Evolutionary conservation across 2,329 filamentous ascomycete genomes (phyloP).

Genomic region (Emmonsiellopsis sp.): DNA sequence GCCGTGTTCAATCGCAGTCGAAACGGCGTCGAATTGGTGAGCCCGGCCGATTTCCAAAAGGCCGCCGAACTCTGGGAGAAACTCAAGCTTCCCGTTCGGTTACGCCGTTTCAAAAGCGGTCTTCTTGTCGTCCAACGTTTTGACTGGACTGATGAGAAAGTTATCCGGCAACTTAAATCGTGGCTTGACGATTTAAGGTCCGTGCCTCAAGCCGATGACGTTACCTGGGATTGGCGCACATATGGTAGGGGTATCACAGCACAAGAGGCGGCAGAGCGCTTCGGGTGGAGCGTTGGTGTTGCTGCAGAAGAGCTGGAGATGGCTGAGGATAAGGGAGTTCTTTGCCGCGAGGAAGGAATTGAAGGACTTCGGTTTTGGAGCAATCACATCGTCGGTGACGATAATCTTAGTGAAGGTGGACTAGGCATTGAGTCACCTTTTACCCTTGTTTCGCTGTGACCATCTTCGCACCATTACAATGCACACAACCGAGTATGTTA

Average conservation of each 20-base stretch:
- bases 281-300: conserved; percentile 95
- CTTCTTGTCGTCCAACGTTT: conserved; percentile 86
- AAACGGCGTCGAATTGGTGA: conserved; percentile 89
- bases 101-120: conserved; percentile 84
- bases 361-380: conserved; percentile 91
- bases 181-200: conserved; percentile 70
- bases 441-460: conserved; percentile 3
- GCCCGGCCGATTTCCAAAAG: conserved; percentile 82
- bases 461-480: neutral
- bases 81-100: conserved; percentile 71
- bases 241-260: conserved; percentile 84
- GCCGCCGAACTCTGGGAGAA: conserved; percentile 82
- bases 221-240: conserved; percentile 63
- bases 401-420: conserved; percentile 8
- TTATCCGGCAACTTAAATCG: conserved; percentile 61
- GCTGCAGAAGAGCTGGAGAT: conserved; percentile 93
- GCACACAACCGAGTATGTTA: too few relatives aligned
- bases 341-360: conserved; percentile 86
- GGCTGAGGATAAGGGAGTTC: conserved; percentile 79
- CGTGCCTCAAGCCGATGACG: conserved; percentile 53
- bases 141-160: conserved; percentile 85
- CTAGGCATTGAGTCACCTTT: neutral
- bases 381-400: conserved; percentile 45
- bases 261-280: conserved; percentile 77
- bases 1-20: conserved; percentile 81